Base-by-base conservation (phyloP, 495 filamentous ascomycete species). In the Lasiosphaeria ovina region DNA sequence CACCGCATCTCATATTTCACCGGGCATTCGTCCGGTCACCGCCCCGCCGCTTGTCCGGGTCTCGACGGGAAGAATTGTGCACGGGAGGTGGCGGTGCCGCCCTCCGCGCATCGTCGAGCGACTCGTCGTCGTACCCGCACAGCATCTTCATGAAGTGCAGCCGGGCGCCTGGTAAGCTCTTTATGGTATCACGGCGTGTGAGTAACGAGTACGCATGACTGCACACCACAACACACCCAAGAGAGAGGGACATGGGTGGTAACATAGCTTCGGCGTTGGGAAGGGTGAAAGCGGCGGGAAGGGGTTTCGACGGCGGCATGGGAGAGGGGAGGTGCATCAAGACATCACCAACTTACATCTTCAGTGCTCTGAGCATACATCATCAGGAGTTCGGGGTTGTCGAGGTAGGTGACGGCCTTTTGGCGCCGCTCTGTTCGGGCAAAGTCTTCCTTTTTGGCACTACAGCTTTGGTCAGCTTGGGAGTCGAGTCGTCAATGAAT, bases 321-420 rank as follows among this genome's bases (percentile, higher is more conserved):
- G 24, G 1, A 24, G 24, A 24, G 24, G 2, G 24, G 24, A 24
- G 24, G 24, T 24, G 17, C 6, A 51, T 32, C 16, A 31, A 11
- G 17, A 31, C 9, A 11, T 8, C 17, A 11, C 4, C 38, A 51
- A 58, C 73, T 64, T 68, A 83, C 81, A 48, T 78, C 73, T 51
- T 67, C 73, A 40, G 76, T 75, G 40, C 74, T 69, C 55, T 79
- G 70, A 12, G 81, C 75, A 34, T 79, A 75, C 78, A 83, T 83
- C 74, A 81, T 81, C 32, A 84, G 67, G 55, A 81, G 61, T 59
- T 84, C 81, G 1, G 81, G 80, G 51, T 62, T 78, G 51, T 81
- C 75, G 0, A 84, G 68, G 33, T 80, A 74, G 24, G 76, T 64
- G 14, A 75, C 67, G 35, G 81, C 81, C 33, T 73, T 63, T 40